Percentiles rank a stretch among this genome's conserved stretches.
These are phyloP conservation scores for Camillea tinctor DNA, from an alignment of 2,329 filamentous ascomycete genomes.

Conservation along the genomic window DNA sequence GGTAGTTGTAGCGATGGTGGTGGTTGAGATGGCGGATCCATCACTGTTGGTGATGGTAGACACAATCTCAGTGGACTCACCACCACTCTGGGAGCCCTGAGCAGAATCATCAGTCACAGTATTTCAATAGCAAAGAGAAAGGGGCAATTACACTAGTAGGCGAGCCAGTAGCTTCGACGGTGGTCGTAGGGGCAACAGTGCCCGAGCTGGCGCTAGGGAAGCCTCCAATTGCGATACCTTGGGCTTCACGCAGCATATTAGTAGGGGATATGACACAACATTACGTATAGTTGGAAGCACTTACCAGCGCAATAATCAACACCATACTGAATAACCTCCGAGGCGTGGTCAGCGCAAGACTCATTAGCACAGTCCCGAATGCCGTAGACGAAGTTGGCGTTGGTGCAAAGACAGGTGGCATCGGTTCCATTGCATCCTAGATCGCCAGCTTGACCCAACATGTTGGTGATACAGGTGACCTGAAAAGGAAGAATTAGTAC, in stretches of 20 bases:
- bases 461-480: slow-evolving; percentile 50
- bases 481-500: slow-evolving; percentile 24
- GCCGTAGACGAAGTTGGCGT: slow-evolving; percentile 39
- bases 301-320: slow-evolving; percentile 30
- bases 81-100: neutral
- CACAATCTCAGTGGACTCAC: slow-evolving; percentile 10
- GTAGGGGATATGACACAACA: neutral
- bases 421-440: slow-evolving; percentile 45
- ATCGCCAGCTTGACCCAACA: slow-evolving; percentile 44
- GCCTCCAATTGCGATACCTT: slow-evolving; percentile 18
- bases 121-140: neutral
- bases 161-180: neutral
- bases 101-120: neutral
- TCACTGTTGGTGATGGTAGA: slow-evolving; percentile 19
- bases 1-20: slow-evolving; percentile 6
- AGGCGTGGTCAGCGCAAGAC: slow-evolving; percentile 21
- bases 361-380: slow-evolving; percentile 35
- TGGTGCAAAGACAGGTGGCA: slow-evolving; percentile 41
- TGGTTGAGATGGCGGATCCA: slow-evolving; percentile 14
- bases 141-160: neutral
- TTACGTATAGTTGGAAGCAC: slow-evolving; percentile 5
- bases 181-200: neutral
- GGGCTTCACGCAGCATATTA: slow-evolving; percentile 15
- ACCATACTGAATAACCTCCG: slow-evolving; percentile 27
- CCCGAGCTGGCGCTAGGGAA: neutral